Evolutionary conservation across 176 grass and related monocot species (phyloP).

Genomic region (Triticum urartu): DNA sequence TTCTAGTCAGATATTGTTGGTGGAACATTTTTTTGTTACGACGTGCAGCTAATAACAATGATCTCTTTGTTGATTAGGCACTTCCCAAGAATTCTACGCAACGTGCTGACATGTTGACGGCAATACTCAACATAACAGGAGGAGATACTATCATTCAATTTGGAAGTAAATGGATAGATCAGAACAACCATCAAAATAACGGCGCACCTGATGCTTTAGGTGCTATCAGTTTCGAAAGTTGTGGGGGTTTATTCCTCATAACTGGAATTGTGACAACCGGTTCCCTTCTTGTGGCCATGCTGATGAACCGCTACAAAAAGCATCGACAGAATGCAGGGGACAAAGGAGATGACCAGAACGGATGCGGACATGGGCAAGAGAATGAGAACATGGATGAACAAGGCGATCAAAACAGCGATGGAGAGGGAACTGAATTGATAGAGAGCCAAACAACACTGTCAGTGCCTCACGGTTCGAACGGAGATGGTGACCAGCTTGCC

Average conservation of each 20-base stretch:
- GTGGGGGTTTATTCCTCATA: conserved; percentile 36
- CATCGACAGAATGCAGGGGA: neutral
- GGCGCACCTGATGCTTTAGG: neutral
- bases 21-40: too few relatives aligned
- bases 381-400: neutral
- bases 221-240: conserved; percentile 32
- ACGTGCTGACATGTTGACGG: conserved; percentile 38
- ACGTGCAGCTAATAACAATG: neutral
- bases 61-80: conserved; percentile 12
- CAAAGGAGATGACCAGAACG: neutral
- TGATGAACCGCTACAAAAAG: neutral
- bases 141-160: conserved; percentile 33
- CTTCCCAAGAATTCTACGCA: conserved; percentile 26
- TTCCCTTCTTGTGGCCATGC: neutral
- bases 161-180: conserved; percentile 31
- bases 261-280: conserved; percentile 9
- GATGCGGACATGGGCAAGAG: neutral
- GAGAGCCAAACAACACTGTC: conserved; percentile 2
- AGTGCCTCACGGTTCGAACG: neutral
- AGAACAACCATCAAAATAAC: too few relatives aligned
- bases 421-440: neutral
- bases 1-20: too few relatives aligned
- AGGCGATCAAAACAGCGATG: neutral
- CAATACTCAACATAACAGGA: conserved; percentile 48
- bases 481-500: neutral